phyloP scores from a whole-genome alignment of 2,329 filamentous ascomycete genomes.

The Elsinoe fawcettii region DNA sequence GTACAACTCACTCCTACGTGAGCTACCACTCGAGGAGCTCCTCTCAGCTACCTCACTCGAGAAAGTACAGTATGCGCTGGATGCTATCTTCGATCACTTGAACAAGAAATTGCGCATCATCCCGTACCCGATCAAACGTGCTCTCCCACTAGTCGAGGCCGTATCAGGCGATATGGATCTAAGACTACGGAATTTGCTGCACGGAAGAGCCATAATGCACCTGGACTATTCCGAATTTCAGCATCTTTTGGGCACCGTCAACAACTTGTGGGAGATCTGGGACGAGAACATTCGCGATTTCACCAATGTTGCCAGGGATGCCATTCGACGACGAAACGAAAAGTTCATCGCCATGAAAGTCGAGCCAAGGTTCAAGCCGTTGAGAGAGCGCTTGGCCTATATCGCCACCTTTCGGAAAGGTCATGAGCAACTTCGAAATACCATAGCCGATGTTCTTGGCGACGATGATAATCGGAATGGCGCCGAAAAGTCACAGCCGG shows the following conservation, averaged over 20 bases:
- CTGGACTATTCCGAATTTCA: conserved; percentile 88
- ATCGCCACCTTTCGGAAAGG: conserved; percentile 92
- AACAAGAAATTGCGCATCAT: conserved; percentile 98
- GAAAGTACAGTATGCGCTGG: conserved; percentile 82
- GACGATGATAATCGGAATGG: conserved; percentile 51
- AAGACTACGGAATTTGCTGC: conserved; percentile 75
- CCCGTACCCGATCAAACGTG: conserved; percentile 86
- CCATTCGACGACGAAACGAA: conserved; percentile 85
- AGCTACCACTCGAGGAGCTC: conserved; percentile 92
- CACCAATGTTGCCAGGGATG: conserved; percentile 92
- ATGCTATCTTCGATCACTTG: conserved; percentile 84
- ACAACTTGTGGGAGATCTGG: conserved; percentile 84
- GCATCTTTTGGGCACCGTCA: conserved; percentile 71
- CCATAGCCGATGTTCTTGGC: conserved; percentile 93
- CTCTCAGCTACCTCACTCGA: conserved; percentile 81
- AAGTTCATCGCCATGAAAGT: conserved; percentile 99
- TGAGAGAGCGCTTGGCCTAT: conserved; percentile 86
- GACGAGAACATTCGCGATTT: conserved; percentile 97
- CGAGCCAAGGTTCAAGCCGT: conserved; percentile 73
- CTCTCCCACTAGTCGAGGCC: conserved; percentile 88
- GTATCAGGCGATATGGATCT: conserved; percentile 90
- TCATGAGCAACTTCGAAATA: conserved; percentile 93
- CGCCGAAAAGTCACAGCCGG: conserved; percentile 54
- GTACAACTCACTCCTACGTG: conserved; percentile 97
- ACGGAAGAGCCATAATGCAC: conserved; percentile 81